Base-by-base conservation (phyloP, 2,329 filamentous ascomycete species). In the Pyrenochaeta sp. region DNA sequence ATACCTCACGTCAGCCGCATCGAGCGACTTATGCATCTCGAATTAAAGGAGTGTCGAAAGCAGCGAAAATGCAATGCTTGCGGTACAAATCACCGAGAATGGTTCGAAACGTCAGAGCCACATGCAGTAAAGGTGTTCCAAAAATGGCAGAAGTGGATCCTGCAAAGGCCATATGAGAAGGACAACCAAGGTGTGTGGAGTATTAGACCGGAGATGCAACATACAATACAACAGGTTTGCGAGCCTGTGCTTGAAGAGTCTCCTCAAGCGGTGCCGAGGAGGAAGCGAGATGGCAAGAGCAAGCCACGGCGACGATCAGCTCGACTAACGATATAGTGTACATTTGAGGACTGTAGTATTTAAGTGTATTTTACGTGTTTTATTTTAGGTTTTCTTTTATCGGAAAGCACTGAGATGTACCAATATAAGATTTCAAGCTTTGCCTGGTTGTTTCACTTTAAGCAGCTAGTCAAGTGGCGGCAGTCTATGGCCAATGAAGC, bases 11-110 rank as follows among this genome's bases (percentile, higher is more conserved):
- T 88, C 32, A 88, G 94, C 73, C 88, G 90, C 45, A 90, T 97
- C 10, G 93, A 97, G 78, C 82, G 90, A 27, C 78, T 97, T 42
- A 88, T 97, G 36, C 93, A 97, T 71, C 79, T 96, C 14, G 93
- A 97, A 76, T 82, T 97, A 21, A 81, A 82, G 20, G 81, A 81
- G 21, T 74, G 78, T 54, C 76, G 72, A 77, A 85, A 73, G 54
- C 85, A 80, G 75, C 85, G 67, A 3, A 83, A 82, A 33, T 97
- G 94, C 69, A 79, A 79, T 2, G 82, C 85, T 1, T 97, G 94
- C 67, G 91, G 90, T 1, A 86, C 85, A 63, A 87, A 90, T 62
- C 93, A 97, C 74, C 81, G 87, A 36, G 93, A 97, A 77, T 97
- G 93, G 93, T 97, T 97, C 70, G 89, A 94, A 75, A 86, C 96